phyloP scores from a whole-genome alignment of 2,329 filamentous ascomycete genomes.

The Fusarium metavorans region DNA sequence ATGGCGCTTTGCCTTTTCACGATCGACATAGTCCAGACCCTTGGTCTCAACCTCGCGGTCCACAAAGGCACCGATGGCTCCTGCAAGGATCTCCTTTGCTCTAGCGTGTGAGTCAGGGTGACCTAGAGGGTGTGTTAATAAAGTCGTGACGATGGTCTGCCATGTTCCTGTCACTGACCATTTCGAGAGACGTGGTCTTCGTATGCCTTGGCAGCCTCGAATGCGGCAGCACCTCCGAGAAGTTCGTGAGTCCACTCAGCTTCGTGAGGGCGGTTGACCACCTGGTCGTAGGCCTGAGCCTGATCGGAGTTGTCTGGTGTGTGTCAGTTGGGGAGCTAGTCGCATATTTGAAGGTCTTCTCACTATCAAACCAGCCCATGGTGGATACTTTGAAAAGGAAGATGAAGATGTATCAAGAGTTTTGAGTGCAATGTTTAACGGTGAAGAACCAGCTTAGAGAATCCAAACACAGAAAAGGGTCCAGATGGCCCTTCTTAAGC shows the following conservation, averaged over 20 bases:
- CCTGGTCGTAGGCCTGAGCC: conserved; percentile 43
- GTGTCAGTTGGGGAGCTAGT: neutral
- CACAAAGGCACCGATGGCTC: conserved; percentile 47
- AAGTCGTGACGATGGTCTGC: neutral
- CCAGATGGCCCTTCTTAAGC: neutral
- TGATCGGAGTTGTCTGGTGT: conserved; percentile 38
- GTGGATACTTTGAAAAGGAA: neutral
- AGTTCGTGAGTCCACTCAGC: conserved; percentile 48
- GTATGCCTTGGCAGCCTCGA: conserved; percentile 48
- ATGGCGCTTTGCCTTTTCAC: conserved; percentile 47
- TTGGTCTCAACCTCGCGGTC: conserved; percentile 48
- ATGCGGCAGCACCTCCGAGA: conserved; percentile 48
- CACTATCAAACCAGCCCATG: conserved; percentile 31
- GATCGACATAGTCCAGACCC: conserved; percentile 46
- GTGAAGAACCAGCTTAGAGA: neutral
- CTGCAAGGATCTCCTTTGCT: conserved; percentile 48
- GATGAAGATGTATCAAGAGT: neutral
- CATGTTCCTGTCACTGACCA: conserved; percentile 16
- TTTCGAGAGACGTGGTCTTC: conserved; percentile 45
- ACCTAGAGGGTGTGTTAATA: conserved; percentile 23
- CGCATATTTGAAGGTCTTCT: neutral
- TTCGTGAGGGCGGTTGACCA: conserved; percentile 45
- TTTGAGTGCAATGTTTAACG: neutral
- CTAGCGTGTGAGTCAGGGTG: conserved; percentile 43
- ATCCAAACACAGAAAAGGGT: conserved; percentile 12